phyloP scores from a whole-genome alignment of 768 basidiomycete species.

The Strobilomyces echinocephalus region DNA sequence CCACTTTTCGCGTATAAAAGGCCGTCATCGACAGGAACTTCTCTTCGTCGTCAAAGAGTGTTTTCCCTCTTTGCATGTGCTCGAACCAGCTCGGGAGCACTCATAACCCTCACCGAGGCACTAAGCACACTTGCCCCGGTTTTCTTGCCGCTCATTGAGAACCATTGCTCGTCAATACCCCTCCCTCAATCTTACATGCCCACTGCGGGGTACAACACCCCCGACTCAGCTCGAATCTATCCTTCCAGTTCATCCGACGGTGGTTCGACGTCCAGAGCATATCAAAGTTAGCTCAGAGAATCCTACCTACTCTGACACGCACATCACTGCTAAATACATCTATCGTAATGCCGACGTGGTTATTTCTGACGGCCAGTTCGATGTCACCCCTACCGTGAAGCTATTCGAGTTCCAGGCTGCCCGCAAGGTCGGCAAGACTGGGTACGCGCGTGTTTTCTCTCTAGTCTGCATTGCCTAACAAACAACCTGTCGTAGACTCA shows the following conservation, averaged over 20 bases:
- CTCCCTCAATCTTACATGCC: conserved; percentile 35
- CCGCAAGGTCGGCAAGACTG: conserved; percentile 83
- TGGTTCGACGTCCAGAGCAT: conserved; percentile 68
- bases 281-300: conserved; percentile 80
- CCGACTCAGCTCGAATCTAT: conserved; percentile 68
- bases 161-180: conserved; percentile 25
- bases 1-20: conserved; percentile 29
- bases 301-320: conserved; percentile 74
- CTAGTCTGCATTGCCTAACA: background rate
- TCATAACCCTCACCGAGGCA: conserved; percentile 86
- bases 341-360: conserved; percentile 75
- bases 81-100: conserved; percentile 87
- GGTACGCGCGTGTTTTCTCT: conserved; percentile 49
- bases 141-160: conserved; percentile 51
- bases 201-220: conserved; percentile 69
- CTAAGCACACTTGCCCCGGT: conserved; percentile 74
- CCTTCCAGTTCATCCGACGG: conserved; percentile 77
- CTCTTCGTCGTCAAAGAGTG: conserved; percentile 19
- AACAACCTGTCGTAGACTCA: conserved; percentile 49
- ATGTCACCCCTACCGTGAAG: conserved; percentile 73
- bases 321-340: conserved; percentile 76
- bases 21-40: background rate
- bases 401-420: conserved; percentile 89
- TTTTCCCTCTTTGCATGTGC: conserved; percentile 76
- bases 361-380: conserved; percentile 69